A percentile compares a stretch with the other conserved stretches of the same genome.
Conservation (phyloP, 169 alveolate species). For the Cryptosporidium muris region DNA sequence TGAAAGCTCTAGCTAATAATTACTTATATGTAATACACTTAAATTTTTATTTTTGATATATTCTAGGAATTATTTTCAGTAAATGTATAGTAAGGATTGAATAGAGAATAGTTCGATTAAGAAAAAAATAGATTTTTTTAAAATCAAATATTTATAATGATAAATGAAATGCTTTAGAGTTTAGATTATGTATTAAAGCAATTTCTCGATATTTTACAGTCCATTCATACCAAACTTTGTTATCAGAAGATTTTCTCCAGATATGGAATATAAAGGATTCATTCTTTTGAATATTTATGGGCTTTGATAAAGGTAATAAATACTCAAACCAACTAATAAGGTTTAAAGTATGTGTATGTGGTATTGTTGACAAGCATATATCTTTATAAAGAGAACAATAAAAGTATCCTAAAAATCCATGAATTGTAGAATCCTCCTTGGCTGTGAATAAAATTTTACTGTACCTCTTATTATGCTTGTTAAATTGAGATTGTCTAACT, state of each 20-base stretch:
- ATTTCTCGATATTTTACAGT: constrained; percentile 30
- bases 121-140: not conserved
- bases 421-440: constrained; percentile 72
- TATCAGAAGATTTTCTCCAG: constrained; percentile 77
- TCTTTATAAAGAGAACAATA: constrained; percentile 77
- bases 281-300: constrained; percentile 71
- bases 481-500: not conserved
- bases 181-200: constrained; percentile 68
- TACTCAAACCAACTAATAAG: constrained; percentile 86
- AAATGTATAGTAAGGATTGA: too few species aligned
- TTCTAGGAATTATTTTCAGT: too few species aligned
- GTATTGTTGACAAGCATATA: constrained; percentile 77
- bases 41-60: too few species aligned
- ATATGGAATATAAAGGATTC: constrained; percentile 71
- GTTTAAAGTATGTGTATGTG: constrained; percentile 76
- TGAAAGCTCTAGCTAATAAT: too few species aligned
- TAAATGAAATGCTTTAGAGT: constrained; percentile 66
- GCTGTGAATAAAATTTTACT: constrained; percentile 28
- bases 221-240: constrained; percentile 88
- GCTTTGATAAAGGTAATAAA: constrained; percentile 81
- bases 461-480: not conserved
- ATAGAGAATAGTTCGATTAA: not conserved
- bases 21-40: too few species aligned
- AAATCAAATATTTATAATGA: constrained; percentile 1
- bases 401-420: constrained; percentile 85